Evolutionary conservation across 2,329 filamentous ascomycete species (phyloP).

Genomic region (Chrysosporium queenslandicum): DNA sequence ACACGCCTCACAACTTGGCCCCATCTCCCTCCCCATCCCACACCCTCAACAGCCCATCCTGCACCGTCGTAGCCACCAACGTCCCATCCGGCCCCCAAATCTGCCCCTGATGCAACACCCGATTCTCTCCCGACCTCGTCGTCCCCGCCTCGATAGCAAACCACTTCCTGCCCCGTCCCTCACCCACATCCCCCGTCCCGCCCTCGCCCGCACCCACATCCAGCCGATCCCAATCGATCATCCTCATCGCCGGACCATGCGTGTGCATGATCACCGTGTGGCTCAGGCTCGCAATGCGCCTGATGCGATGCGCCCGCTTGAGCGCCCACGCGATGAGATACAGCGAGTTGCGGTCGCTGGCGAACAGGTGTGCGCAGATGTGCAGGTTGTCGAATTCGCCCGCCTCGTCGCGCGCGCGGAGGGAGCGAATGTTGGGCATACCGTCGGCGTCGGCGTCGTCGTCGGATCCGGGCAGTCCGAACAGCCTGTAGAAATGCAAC

Average conservation of each 20-base stretch:
- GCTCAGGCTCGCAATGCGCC: conserved; percentile 40
- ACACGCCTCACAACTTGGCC: background rate
- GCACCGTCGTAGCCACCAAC: conserved; percentile 40
- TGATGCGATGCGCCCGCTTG: conserved; percentile 33
- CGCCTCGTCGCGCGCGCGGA: conserved; percentile 21
- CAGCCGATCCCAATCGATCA: conserved; percentile 31
- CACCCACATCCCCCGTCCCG: conserved; percentile 19
- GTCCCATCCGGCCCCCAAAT: conserved; percentile 37
- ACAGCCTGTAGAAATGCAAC: conserved; percentile 39
- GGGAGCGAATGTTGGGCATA: conserved; percentile 17
- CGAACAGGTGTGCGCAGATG: conserved; percentile 49
- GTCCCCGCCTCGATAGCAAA: conserved; percentile 43
- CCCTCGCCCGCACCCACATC: background rate
- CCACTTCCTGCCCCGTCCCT: conserved; percentile 28
- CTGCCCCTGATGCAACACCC: conserved; percentile 40
- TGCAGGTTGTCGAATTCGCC: conserved; percentile 44
- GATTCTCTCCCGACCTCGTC: conserved; percentile 36
- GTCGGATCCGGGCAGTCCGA: conserved; percentile 33
- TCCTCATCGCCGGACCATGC: conserved; percentile 31
- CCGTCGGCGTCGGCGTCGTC: background rate
- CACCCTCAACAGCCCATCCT: conserved; percentile 29
- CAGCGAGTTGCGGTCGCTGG: conserved; percentile 47
- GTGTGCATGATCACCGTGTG: conserved; percentile 43
- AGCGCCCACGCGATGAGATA: conserved; percentile 44
- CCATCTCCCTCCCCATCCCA: background rate